phyloP scores from a whole-genome alignment of 495 filamentous ascomycete species.

The Barbatosphaeria neglecta region DNA sequence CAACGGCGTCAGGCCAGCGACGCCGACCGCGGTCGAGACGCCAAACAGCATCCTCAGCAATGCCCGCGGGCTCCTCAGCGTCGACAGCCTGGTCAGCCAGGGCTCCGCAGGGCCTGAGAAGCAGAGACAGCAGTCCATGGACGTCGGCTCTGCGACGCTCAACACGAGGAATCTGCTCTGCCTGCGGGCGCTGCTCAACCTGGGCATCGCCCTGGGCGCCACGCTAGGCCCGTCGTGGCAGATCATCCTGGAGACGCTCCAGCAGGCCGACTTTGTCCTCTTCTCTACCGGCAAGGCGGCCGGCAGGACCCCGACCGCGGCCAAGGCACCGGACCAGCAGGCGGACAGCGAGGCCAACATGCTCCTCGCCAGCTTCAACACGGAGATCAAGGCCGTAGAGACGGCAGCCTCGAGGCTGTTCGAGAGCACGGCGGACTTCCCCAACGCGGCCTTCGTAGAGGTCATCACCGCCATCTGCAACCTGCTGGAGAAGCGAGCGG shows the following conservation, averaged over 20 bases:
- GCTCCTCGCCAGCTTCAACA: conserved; percentile 52
- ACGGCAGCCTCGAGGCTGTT: conserved; percentile 77
- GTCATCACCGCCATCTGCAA: conserved; percentile 64
- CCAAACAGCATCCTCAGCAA: conserved; percentile 45
- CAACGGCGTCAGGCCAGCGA: conserved; percentile 20
- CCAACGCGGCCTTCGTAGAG: conserved; percentile 66
- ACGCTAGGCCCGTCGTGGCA: conserved; percentile 76
- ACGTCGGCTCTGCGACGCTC: conserved; percentile 42
- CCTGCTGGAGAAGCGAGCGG: conserved; percentile 38
- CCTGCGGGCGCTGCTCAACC: conserved; percentile 76
- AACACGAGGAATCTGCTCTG: conserved; percentile 86
- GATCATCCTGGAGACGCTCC: conserved; percentile 80
- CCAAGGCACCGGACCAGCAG: conserved; percentile 27
- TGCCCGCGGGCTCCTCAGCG: conserved; percentile 51
- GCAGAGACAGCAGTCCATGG: conserved; percentile 39
- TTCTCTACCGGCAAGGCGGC: conserved; percentile 44
- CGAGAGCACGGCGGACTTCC: conserved; percentile 81
- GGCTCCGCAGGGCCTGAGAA: conserved; percentile 36
- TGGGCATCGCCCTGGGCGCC: conserved; percentile 89
- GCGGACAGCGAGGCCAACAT: conserved; percentile 32
- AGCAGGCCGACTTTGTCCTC: conserved; percentile 80
- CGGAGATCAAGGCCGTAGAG: conserved; percentile 79
- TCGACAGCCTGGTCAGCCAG: conserved; percentile 48
- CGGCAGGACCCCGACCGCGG: conserved; percentile 30
- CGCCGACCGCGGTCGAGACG: conserved; percentile 36